phyloP scores from a whole-genome alignment of 2,329 filamentous ascomycete genomes.

The Penicillium polonicum region DNA sequence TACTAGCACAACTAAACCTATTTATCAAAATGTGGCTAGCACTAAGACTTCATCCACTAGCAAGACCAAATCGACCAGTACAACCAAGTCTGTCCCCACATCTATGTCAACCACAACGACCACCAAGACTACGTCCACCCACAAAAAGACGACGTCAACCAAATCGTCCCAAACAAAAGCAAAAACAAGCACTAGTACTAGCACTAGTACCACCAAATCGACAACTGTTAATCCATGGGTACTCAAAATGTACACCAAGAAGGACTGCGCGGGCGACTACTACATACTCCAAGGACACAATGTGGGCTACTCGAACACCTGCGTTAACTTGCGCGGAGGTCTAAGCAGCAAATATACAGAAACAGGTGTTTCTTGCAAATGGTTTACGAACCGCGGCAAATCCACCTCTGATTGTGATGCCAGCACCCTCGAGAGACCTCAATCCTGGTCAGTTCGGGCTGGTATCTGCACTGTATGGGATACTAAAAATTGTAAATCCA shows the following conservation, averaged over 20 bases:
- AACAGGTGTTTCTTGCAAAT: background rate
- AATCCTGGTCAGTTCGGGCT: background rate
- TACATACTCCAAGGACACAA: conserved; percentile 12
- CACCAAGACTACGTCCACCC: background rate
- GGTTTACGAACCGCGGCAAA: background rate
- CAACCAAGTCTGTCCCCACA: background rate
- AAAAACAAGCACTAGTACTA: too few species aligned
- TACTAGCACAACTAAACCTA: background rate
- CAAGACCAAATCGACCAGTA: background rate
- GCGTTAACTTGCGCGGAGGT: background rate
- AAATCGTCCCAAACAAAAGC: background rate
- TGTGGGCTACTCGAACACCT: background rate
- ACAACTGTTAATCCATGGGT: background rate
- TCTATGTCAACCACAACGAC: background rate
- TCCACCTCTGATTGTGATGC: background rate
- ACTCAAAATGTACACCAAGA: conserved; percentile 10
- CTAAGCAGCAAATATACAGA: background rate
- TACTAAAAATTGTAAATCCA: background rate
- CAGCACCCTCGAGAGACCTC: background rate
- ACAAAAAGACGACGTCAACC: background rate
- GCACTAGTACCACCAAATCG: background rate
- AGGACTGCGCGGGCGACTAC: conserved; percentile 13
- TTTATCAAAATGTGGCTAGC: background rate
- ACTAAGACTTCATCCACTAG: background rate
- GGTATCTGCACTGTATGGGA: background rate